Base-by-base conservation (phyloP, 352 stramenopile species). In the Pythium guiyangense region DNA sequence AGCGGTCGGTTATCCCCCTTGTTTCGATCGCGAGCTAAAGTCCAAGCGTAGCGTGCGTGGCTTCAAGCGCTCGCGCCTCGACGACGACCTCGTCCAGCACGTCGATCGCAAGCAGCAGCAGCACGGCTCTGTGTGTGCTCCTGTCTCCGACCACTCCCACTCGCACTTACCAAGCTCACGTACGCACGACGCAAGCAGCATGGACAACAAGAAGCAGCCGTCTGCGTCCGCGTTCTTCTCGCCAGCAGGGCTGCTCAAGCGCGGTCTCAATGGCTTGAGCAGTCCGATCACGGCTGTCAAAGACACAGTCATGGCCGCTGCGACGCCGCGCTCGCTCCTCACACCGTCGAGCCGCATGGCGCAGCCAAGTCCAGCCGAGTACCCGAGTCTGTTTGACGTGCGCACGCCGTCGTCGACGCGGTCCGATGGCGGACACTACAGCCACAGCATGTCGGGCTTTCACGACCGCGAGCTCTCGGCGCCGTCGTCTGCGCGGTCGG, bases 311-410 rank as follows among this genome's bases (percentile, higher is more conserved):
- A 64, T 79, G 52, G 60, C 65, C 1, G 80, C 67, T 14, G 59
- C 65, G 31, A 86, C 77, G 45, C 77, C 77, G 8, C 74, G 76
- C 37, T 70, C 78, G 42, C 37, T 64, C 34, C 49, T 67, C 35
- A 58, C 64, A 12, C 42, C 74, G n/a, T 72, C 65, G 34, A 66
- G 40, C 18, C 66, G 69, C 49, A 73, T 70, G 55, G 66, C 64
- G 37, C 45, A 83, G 46, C 74, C 75, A 39, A 71, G 76, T 34
- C 73, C 82, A 18, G 61, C 61, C 20, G 74, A 90, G 65, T 90
- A 90, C 69, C 78, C 82, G 61, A 79, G 79, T 35, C 74, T 92
- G 17, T 92, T 92, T 42, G 76, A 84, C 52, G 66, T 90, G 18
- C 72, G 67, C 48, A 72, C 70, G 6, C 69, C 69, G 15, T 75